Conservation (phyloP, 2,329 filamentous ascomycete species). For the Colletotrichum cordylinicola region DNA sequence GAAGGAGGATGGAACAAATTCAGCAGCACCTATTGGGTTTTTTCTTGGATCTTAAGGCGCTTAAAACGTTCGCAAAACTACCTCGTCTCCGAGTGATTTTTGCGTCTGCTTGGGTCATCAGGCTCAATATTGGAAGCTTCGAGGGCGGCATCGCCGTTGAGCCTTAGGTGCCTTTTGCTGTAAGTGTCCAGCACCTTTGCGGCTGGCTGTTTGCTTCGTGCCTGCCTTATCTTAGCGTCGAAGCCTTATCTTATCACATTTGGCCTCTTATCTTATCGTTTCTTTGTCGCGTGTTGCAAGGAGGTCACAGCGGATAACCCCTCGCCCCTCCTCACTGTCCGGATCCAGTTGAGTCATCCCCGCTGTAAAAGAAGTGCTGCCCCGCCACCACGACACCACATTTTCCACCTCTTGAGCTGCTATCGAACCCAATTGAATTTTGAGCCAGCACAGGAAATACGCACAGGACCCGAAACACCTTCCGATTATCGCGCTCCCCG, state of each 20-base stretch:
- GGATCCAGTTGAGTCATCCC: conserved; percentile 19
- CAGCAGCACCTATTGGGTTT: no score
- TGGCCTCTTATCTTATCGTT: conserved; percentile 7
- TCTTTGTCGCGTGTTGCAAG: not conserved
- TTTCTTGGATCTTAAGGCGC: not conserved
- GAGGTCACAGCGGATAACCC: not conserved
- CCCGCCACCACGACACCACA: conserved; percentile 13
- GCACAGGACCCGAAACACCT: fast-evolving
- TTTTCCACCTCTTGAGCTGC: not conserved
- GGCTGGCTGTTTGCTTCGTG: not conserved
- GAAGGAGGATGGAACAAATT: not conserved
- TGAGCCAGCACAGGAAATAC: not conserved
- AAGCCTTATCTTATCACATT: not conserved
- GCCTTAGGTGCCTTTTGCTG: not conserved
- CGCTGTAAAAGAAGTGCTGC: conserved; percentile 19
- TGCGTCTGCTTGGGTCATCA: not conserved
- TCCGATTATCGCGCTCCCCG: not conserved
- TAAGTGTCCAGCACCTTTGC: not conserved
- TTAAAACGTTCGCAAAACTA: not conserved
- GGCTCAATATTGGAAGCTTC: not conserved
- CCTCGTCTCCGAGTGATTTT: not conserved
- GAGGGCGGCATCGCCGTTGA: not conserved
- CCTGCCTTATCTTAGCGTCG: not conserved
- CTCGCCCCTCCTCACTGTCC: conserved; percentile 1
- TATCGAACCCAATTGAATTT: not conserved